A percentile compares a stretch with the other conserved stretches of the same genome.
Conservation (phyloP, 768 basidiomycete species). For the Rhodotorula babjevae region DNA sequence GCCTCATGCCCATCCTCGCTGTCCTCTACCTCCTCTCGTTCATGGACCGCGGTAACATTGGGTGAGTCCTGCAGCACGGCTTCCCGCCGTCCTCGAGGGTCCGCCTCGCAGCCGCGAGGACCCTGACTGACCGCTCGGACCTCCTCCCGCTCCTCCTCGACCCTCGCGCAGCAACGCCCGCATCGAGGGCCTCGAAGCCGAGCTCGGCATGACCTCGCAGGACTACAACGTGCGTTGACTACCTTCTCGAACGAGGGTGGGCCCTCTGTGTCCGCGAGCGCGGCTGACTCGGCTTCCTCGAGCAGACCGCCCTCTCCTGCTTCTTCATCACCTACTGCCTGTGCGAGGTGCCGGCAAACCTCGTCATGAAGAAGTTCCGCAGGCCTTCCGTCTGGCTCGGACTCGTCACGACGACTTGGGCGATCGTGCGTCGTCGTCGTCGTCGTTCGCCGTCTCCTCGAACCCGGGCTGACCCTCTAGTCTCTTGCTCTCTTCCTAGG, state of each 20-base stretch:
- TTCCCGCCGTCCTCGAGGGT: too few species aligned
- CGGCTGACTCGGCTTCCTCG: neutral
- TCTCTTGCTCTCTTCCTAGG: neutral
- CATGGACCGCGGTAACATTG: constrained; percentile 36
- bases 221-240: constrained; percentile 18
- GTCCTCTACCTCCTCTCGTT: constrained; percentile 9
- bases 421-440: constrained; percentile 17
- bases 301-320: neutral
- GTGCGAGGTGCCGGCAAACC: constrained; percentile 2
- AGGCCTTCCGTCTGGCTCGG: constrained; percentile 27
- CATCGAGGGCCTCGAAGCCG: constrained; percentile 28
- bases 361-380: constrained; percentile 4
- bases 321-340: constrained; percentile 9
- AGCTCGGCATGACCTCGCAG: constrained; percentile 34
- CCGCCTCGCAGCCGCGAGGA: too few species aligned
- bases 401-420: constrained; percentile 31
- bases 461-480: neutral
- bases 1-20: constrained; percentile 15
- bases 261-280: too few species aligned
- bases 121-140: too few species aligned
- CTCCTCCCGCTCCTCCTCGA: too few species aligned
- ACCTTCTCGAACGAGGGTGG: too few species aligned
- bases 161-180: neutral
- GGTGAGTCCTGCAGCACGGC: too few species aligned
- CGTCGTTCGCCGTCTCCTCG: neutral